Conservation (phyloP, 1,139 yeast genomes). For the Ogataea hybrid region DNA sequence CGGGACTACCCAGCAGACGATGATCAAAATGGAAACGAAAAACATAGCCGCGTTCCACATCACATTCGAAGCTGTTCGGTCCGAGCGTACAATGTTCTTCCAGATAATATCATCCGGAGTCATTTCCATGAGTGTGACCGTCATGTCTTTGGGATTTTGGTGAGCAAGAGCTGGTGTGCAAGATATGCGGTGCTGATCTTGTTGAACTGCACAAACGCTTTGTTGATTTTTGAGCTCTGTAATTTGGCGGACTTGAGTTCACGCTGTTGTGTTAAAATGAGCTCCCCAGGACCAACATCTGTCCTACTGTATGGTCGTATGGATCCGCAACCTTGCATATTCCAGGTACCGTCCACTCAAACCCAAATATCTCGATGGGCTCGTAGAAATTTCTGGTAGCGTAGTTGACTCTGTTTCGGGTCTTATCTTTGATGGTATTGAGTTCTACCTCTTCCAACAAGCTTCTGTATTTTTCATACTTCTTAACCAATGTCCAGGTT, state of each 20-base stretch:
- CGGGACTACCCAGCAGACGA: slow-evolving; percentile 65
- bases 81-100: slow-evolving; percentile 47
- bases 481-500: slow-evolving; percentile 35
- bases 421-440: slow-evolving; percentile 27
- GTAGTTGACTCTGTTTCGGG: slow-evolving; percentile 12
- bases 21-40: slow-evolving; percentile 43
- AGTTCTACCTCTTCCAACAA: slow-evolving; percentile 41
- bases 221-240: slow-evolving; percentile 32
- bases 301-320: slow-evolving; percentile 25
- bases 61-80: slow-evolving; percentile 29
- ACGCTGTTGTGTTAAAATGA: slow-evolving; percentile 13
- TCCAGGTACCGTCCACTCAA: slow-evolving; percentile 33
- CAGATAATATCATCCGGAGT: slow-evolving; percentile 61
- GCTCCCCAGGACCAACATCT: slow-evolving; percentile 25
- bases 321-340: slow-evolving; percentile 25
- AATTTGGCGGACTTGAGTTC: slow-evolving; percentile 15
- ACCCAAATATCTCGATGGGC: slow-evolving; percentile 16
- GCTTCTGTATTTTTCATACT: slow-evolving; percentile 37
- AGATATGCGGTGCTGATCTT: slow-evolving; percentile 48
- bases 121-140: slow-evolving; percentile 44
- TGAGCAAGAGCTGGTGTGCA: slow-evolving; percentile 52
- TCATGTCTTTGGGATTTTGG: slow-evolving; percentile 43
- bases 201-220: slow-evolving; percentile 53
- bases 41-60: slow-evolving; percentile 43
- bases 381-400: slow-evolving; percentile 14